Base-by-base conservation (phyloP, 768 basidiomycete genomes). In the Tulasnella sp. region DNA sequence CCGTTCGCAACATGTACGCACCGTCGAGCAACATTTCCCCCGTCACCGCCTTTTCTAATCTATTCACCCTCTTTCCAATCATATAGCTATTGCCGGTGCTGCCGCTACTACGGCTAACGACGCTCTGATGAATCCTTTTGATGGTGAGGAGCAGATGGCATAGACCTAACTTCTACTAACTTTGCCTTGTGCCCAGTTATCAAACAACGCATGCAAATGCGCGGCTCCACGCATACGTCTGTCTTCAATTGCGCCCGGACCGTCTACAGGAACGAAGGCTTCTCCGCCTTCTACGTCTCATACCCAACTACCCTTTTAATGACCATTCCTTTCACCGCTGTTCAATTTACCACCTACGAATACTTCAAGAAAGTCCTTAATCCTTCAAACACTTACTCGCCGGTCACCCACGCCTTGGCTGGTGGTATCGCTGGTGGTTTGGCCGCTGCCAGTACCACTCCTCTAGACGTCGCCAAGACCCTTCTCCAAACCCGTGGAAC, bases 111-210 rank as follows among this genome's bases (percentile, higher is more conserved):
- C 97, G 81, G 94, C 96, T 3, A 94, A 93, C 79, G 98, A 99
- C 87, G 98, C 98, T 2, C 87, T 99, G 77, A 99, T 99, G 98
- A 99, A 99, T 85, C 98, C 98, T 2, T 99, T 99, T 84, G 98
- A 99, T 86, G 97, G 97, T 98, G 85, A 38, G 74, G 10, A 36
- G 42, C 42, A 21, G 16, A 7, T 31, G 34, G 27, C 44, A 39
- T 42, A 3, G 2, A 75, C 5, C 3, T 1, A 42, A 36, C 19
- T 75, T 7, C 5, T 19, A 18, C 34, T 31, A 31, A 46, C 42
- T 75, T 38, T 16, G 31, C 68, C 38, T 3, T 72, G 7, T 21
- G 52, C 76, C 75, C 85, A 98, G 97, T 99, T 83, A 95, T 99
- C 88, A 99, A 99, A 87, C 98, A 99, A 88, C 92, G 98, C 75